Conservation (phyloP, 2,329 filamentous ascomycete species). For the Talaromyces sp. region DNA sequence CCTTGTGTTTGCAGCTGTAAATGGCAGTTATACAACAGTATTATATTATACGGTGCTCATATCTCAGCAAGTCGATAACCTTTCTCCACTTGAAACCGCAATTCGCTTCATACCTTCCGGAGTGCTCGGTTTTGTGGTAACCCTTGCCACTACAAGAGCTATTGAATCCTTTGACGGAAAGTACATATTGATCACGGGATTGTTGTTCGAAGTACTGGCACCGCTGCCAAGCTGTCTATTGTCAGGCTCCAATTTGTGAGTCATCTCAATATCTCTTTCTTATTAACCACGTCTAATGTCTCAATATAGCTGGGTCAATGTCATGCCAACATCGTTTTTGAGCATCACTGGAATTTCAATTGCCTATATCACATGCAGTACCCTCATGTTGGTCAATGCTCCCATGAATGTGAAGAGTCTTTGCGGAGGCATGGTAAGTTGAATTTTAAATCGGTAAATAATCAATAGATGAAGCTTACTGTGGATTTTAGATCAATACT, state of each 20-base stretch:
- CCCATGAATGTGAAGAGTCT: not conserved
- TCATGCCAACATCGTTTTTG: conserved; percentile 39
- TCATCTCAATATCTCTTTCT: not conserved
- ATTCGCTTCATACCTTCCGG: not conserved
- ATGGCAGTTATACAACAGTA: not conserved
- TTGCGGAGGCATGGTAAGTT: not conserved
- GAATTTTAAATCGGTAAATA: not conserved
- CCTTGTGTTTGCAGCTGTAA: not conserved
- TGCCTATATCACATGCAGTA: conserved; percentile 44
- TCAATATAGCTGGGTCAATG: conserved; percentile 35
- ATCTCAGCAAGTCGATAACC: not conserved
- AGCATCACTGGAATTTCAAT: conserved; percentile 42
- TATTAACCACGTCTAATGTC: not conserved
- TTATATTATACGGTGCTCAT: not conserved
- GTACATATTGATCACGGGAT: not conserved
- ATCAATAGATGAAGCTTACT: not conserved
- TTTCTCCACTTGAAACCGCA: not conserved
- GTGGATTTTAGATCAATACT: not conserved
- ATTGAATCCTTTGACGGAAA: not conserved
- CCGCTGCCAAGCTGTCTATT: not conserved
- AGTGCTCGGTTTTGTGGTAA: not conserved
- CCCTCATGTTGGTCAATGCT: conserved; percentile 34
- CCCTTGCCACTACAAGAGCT: not conserved
- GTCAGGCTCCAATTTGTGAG: not conserved
- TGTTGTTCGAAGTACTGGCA: not conserved